Conservation (phyloP, 768 basidiomycete genomes). For the Brasilioporus rufonigricans region DNA sequence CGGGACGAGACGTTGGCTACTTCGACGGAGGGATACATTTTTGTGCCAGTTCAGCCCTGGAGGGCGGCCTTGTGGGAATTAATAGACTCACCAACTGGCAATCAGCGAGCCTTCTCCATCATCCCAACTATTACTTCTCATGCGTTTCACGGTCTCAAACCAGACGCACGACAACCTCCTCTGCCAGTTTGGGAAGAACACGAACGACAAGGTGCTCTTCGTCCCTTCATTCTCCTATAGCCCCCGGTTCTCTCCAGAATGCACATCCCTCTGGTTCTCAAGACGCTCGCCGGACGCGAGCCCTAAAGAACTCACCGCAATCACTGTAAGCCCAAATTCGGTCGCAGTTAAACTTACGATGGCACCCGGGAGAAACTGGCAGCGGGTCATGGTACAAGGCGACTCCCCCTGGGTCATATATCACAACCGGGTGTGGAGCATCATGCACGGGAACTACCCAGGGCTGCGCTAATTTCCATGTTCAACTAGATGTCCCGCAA, state of each 20-base stretch:
- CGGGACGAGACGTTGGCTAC: background rate
- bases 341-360: constrained; percentile 23
- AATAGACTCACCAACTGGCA: background rate
- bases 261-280: constrained; percentile 16
- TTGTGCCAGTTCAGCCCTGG: background rate
- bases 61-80: background rate
- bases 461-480: constrained; percentile 4
- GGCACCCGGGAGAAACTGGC: constrained; percentile 42
- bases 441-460: background rate
- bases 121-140: background rate
- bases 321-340: constrained; percentile 4
- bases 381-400: constrained; percentile 38
- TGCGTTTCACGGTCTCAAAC: constrained; percentile 36
- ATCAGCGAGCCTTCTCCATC: background rate
- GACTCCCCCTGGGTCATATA: constrained; percentile 61
- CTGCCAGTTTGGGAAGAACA: constrained; percentile 12
- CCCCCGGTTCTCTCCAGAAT: constrained; percentile 18
- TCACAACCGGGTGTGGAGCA: constrained; percentile 44
- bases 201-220: constrained; percentile 10
- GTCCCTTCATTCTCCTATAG: constrained; percentile 26
- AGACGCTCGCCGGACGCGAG: constrained; percentile 11
- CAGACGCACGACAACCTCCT: constrained; percentile 32
- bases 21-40: background rate
- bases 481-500: constrained; percentile 42
- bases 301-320: constrained; percentile 20